Evolutionary conservation across 768 basidiomycete genomes (phyloP), one percentile per base, ranked within the genome.

Genomic region (Chlorophyllum brunneum): DNA sequence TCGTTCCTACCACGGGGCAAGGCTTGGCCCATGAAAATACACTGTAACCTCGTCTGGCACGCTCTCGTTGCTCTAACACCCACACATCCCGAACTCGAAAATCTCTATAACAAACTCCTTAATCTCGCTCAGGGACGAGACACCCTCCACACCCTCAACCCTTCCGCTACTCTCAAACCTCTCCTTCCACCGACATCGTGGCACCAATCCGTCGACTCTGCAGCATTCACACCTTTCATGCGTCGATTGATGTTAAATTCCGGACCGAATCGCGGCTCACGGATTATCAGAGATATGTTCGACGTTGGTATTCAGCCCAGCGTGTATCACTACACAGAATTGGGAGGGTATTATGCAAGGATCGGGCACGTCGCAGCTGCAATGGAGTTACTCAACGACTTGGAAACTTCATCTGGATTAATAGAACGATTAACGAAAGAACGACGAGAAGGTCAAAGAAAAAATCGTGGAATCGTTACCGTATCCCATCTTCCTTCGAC

Each of bases 191-290:
- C 15, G 56, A 61, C 10, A 66, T 65, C 72, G 68, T 55, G 57
- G 62, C 27, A 59, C 65, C 30, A 5, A 60, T 67, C 8, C 56
- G 59, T 50, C 61, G 53, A 50, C 23, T 29, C 24, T 2, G 56
- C 63, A 4, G 66, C 73, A 1, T 88, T 86, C 60, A 78, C 71
- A 1, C 74, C 80, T 0, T 86, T 86, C 61, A 63, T 85, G 34
- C 62, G 67, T 30, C 63, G 62, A 16, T 67, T 81, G 58, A 70
- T 71, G 45, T 48, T 57, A 4, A 45, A 60, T 3, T 57, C 54
- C 24, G 67, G 71, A 1, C 60, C 72, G 0, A 41, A 58, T 4
- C 60, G 62, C 24, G 79, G 76, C 0, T 59, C 67, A 0, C 54
- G 58, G 18, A 68, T 85, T 16, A 45, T 86, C 33, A 56, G 56